phyloP scores from a whole-genome alignment of 169 alveolate genomes.

The Babesia gibsoni region DNA sequence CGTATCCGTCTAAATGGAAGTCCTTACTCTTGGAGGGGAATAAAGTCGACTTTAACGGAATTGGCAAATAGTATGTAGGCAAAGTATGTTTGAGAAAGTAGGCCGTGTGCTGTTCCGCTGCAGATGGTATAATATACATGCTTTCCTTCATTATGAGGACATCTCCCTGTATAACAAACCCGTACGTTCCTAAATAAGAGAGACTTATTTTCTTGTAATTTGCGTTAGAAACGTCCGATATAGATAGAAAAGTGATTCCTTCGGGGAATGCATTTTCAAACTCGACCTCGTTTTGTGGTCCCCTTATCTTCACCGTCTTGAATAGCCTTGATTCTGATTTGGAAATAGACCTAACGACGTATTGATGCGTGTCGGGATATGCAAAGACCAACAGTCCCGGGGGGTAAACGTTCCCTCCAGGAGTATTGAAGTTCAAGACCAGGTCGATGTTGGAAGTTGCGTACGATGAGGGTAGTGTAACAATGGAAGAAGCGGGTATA shows the following conservation, averaged over 20 bases:
- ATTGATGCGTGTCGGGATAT: constrained; percentile 19
- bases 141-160: neutral
- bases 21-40: neutral
- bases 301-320: constrained; percentile 5
- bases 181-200: neutral
- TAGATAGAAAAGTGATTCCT: constrained; percentile 8
- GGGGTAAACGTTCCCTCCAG: too few relatives aligned
- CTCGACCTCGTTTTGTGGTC: constrained; percentile 2
- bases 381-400: neutral
- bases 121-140: neutral
- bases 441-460: neutral
- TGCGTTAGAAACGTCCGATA: neutral
- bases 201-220: neutral
- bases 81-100: neutral
- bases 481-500: neutral
- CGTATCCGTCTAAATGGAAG: neutral
- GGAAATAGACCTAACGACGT: constrained; percentile 9
- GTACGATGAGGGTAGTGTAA: neutral
- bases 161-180: neutral
- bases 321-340: neutral
- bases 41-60: neutral
- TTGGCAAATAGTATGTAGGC: neutral
- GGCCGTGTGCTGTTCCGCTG: constrained; percentile 6
- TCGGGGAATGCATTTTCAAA: neutral
- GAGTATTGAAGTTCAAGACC: neutral